Evolutionary conservation across 371 early-diverging fungal genomes (phyloP), one percentile per base, ranked within the genome.

Genomic region (Mucor circinelloides): DNA sequence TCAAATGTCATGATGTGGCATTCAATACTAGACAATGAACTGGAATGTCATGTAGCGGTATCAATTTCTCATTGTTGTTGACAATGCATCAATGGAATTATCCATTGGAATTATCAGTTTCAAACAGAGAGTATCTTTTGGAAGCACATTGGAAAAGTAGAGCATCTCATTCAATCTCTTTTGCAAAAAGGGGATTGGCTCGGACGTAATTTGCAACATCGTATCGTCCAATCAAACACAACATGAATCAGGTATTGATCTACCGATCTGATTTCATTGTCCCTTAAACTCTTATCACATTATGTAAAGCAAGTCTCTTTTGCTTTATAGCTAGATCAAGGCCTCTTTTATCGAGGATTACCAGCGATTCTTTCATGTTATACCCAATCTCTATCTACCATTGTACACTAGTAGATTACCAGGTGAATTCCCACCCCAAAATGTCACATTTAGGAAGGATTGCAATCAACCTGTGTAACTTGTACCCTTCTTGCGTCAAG

Each of bases 141-240:
- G 23, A 23, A 50, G 23, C 21, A 23, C 23, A 23, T 50, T 50
- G 50, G 25, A 25, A 50, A 46, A 17, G 12, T 3, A 36, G 10
- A 50, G 50, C 50, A 50, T 50, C 50, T 23, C 13, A 13, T 23
- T 50, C 21, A 23, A 50, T 50, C n/a, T 50, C 23, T 50, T 12
- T 50, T 50, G 50, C 50, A 50, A 23, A 15, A 8, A 15, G 25
- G 5, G 36, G 63, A 63, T 63, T 63, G 63, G 63, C 34, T 50
- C 52, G 50, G 34, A 52, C 27, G 23, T 34, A 63, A 63, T 50
- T 63, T 52, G 63, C 63, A 10, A 54, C 54, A 38, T 54, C 9
- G 38, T 15, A 52, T 63, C 21, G 15, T 34, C 63, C 63, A 63
- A 63, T 63, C 34, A 31, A n/a, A 58, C 21, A 21, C 9, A 19